These are phyloP conservation scores for Creolimax fragrantissima DNA, from an alignment of 78 protist genomes.

Conservation along the genomic window DNA sequence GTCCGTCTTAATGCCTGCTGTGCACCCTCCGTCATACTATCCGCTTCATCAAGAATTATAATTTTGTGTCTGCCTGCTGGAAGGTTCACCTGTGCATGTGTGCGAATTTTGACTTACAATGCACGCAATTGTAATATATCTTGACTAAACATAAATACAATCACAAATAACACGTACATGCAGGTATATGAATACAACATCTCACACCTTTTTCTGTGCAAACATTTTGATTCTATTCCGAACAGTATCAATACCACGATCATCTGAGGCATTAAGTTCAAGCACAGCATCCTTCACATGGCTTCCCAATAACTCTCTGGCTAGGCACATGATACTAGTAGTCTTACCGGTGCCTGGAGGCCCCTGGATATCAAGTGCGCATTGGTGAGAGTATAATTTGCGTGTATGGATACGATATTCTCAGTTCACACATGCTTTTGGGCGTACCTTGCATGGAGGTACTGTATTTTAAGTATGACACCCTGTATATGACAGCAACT, in stretches of 20 bases:
- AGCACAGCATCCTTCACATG: constrained; percentile 66
- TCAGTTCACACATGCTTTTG: no score
- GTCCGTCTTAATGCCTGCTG: constrained; percentile 97
- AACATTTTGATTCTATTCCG: constrained; percentile 93
- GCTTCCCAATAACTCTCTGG: constrained; percentile 74
- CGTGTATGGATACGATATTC: no score
- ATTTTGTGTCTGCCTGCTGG: constrained; percentile 85
- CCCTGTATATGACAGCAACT: no score
- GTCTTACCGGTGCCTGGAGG: constrained; percentile 96
- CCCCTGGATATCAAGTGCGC: constrained; percentile 64
- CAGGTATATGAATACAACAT: constrained; percentile 11
- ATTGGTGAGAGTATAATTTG: no score
- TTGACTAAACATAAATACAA: not conserved
- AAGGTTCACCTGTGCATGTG: constrained; percentile 52
- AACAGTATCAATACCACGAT: constrained; percentile 97
- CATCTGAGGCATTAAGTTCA: constrained; percentile 91
- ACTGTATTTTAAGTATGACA: no score
- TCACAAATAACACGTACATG: not conserved
- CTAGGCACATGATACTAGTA: constrained; percentile 77
- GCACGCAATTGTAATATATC: not conserved
- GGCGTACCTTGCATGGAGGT: no score
- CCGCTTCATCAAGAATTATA: constrained; percentile 92
- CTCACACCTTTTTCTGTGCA: constrained; percentile 85
- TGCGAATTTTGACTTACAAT: not conserved
- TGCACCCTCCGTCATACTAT: constrained; percentile 87